These are phyloP conservation scores for Erodium trifolium DNA, from an alignment of 441 rosid species.

Conservation along the genomic window DNA sequence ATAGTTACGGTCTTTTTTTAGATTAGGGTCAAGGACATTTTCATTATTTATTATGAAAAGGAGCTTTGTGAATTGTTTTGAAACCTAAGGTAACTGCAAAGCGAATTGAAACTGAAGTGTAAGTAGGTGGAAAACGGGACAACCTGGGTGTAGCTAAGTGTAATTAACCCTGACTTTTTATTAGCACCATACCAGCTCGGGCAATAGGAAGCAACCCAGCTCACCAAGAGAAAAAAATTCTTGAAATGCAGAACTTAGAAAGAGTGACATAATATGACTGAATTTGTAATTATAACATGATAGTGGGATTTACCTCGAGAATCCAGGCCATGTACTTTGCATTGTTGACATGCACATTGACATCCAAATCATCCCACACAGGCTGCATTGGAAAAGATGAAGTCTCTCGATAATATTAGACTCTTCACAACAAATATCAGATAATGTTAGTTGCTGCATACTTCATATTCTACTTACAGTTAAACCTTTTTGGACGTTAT, in stretches of 20 bases:
- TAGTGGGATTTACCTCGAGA: neutral
- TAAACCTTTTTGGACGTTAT: constrained; percentile 20
- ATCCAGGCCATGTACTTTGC: neutral
- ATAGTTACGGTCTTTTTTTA: too few relatives aligned
- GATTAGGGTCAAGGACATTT: too few relatives aligned
- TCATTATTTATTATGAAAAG: too few relatives aligned
- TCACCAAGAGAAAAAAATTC: neutral
- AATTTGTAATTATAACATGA: neutral
- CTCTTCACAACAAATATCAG: neutral
- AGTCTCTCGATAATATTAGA: neutral
- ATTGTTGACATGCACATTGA: neutral
- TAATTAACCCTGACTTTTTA: too few relatives aligned
- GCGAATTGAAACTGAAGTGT: too few relatives aligned
- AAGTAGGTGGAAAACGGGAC: too few relatives aligned
- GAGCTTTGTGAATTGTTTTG: too few relatives aligned
- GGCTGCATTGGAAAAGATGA: neutral
- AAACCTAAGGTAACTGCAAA: too few relatives aligned
- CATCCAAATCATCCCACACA: neutral
- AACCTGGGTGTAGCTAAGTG: too few relatives aligned
- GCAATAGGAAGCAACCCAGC: too few relatives aligned
- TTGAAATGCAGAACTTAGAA: neutral
- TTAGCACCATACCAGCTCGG: too few relatives aligned
- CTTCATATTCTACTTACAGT: constrained; percentile 16
- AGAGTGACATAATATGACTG: too few relatives aligned
- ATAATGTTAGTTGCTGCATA: neutral